Percentiles rank a stretch among this genome's conserved stretches.
Evolutionary conservation across 352 stramenopile species (phyloP).

Genomic region (Thalassiosira pacifica): DNA sequence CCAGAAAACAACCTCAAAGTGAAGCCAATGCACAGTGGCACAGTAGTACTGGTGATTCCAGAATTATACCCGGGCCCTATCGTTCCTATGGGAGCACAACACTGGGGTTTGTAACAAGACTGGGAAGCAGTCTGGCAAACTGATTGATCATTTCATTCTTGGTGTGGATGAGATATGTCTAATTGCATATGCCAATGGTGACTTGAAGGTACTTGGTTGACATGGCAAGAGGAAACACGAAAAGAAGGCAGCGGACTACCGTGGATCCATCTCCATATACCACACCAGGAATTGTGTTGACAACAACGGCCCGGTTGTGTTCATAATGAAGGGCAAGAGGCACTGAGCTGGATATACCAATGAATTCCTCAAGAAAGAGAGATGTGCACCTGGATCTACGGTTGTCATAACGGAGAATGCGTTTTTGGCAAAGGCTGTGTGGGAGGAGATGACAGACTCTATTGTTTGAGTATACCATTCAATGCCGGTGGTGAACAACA

Average conservation of each 20-base stretch:
- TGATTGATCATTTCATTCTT: slow-evolving; percentile 36
- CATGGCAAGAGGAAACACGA: slow-evolving; percentile 30
- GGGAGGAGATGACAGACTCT: slow-evolving; percentile 12
- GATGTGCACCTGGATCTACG: slow-evolving; percentile 7
- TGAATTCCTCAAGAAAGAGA: slow-evolving; percentile 8
- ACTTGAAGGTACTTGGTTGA: slow-evolving; percentile 18
- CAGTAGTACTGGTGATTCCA: slow-evolving; percentile 26
- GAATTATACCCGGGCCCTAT: neutral
- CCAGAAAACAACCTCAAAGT: too few species aligned
- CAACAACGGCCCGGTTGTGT: slow-evolving; percentile 16
- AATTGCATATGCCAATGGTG: slow-evolving; percentile 8
- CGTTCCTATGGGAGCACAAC: slow-evolving; percentile 16
- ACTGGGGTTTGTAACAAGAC: slow-evolving; percentile 27
- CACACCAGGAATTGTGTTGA: neutral
- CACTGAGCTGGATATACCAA: slow-evolving; percentile 11
- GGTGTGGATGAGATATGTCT: slow-evolving; percentile 18
- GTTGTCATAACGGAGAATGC: slow-evolving; percentile 48
- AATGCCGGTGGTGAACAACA: slow-evolving; percentile 24
- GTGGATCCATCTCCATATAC: slow-evolving; percentile 15
- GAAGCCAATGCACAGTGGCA: neutral
- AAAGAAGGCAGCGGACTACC: slow-evolving; percentile 24
- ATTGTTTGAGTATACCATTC: slow-evolving; percentile 1
- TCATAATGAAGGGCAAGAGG: slow-evolving; percentile 22
- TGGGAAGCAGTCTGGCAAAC: slow-evolving; percentile 20
- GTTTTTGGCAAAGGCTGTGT: slow-evolving; percentile 47